phyloP scores from a whole-genome alignment of 1,139 yeast genomes.

The Suhomyces wounanorum region DNA sequence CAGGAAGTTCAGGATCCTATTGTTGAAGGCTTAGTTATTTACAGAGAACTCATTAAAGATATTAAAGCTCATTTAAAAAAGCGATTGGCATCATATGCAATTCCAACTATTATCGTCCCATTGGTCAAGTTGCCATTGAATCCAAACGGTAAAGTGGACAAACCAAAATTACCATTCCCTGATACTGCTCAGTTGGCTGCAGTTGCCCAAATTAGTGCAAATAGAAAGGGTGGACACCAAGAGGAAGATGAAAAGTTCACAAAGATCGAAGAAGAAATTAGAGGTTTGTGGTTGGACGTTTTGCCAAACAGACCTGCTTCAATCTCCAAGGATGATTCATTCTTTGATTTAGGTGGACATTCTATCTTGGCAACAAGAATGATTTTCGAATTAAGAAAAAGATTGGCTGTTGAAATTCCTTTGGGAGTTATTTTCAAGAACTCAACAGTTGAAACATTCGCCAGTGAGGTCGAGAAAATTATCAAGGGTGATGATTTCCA shows the following conservation, averaged over 20 bases:
- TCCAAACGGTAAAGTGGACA: constrained; percentile 98
- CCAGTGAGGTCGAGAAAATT: constrained; percentile 65
- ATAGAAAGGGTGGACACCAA: constrained; percentile 35
- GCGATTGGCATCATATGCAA: constrained; percentile 89
- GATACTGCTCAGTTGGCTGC: constrained; percentile 79
- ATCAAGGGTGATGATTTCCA: constrained; percentile 48
- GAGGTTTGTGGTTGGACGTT: constrained; percentile 82
- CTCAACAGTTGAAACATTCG: constrained; percentile 82
- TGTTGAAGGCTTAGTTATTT: constrained; percentile 76
- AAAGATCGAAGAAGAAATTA: constrained; percentile 64
- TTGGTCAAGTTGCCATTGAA: constrained; percentile 84
- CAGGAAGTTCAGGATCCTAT: constrained; percentile 58
- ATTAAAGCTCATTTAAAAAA: constrained; percentile 80
- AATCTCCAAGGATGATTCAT: constrained; percentile 77
- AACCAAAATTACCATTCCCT: constrained; percentile 96
- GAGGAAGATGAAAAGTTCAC: constrained; percentile 54
- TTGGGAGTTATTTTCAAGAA: constrained; percentile 85
- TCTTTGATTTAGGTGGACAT: constrained; percentile 98
- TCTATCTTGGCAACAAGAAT: constrained; percentile 94
- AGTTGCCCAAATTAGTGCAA: constrained; percentile 47
- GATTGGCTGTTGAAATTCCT: constrained; percentile 77
- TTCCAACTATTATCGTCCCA: constrained; percentile 90
- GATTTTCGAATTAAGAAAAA: constrained; percentile 89
- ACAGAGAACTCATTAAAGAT: constrained; percentile 75
- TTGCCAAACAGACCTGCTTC: constrained; percentile 84